Evolutionary conservation across 306 rosid species (phyloP), one percentile per base, ranked within the genome.

Genomic region (Gleditsia sinensis): DNA sequence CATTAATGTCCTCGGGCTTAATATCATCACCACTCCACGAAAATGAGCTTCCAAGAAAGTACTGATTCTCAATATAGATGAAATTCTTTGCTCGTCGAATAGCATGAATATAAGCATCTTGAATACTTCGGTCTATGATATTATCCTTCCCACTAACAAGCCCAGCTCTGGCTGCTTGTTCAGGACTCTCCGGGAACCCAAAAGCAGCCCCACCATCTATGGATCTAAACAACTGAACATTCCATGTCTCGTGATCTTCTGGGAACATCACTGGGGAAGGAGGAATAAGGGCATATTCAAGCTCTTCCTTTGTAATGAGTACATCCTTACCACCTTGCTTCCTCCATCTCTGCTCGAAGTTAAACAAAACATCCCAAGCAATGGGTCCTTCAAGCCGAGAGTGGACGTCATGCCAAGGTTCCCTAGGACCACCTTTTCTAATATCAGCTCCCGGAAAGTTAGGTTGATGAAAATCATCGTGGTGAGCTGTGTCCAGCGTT

Each of bases 151-250:
- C 93, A 50, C 93, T 88, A 30, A 88, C 76, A 40, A 88, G 89
- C 5, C 93, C 93, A 0, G 79, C 87, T 60, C 42, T 83, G 0
- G 93, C 83, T 53, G 93, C 93, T 9, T 86, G 90, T 75, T 86
- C 91, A 7, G 93, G 93, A 25, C 82, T 72, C 23, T 88, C 90
- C 0, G 93, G 93, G 73, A 88, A 88, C 46, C 93, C 90, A 39
- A 84, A 88, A 74, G 89, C 93, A 66, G 93, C 93, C 54, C 93
- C 93, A 27, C 90, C 93, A 37, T 88, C 93, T 17, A 88, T 86
- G 0, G 90, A 88, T 70, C 93, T 68, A 72, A 88, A 88, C 50
- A 88, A 69, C 66, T 88, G 93, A 76, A 88, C 93, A 10, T 86
- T 84, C 90, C 93, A 88, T 3, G 93, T 80, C 21, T 88, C 93